phyloP scores from a whole-genome alignment of 257 asterid genomes.

The Coffea canephora region DNA sequence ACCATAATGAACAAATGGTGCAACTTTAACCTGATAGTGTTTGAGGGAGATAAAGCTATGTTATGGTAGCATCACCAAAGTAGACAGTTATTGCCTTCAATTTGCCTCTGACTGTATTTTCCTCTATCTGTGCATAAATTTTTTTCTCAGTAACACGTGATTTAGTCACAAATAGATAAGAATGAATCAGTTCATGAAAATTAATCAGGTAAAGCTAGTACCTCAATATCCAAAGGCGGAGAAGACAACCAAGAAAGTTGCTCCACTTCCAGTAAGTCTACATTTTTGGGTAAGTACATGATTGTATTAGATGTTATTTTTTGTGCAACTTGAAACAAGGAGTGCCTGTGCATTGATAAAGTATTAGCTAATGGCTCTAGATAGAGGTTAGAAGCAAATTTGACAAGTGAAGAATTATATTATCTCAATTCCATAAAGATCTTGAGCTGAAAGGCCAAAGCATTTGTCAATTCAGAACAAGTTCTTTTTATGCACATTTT shows the following conservation, averaged over 20 bases:
- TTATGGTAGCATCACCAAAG: constrained; percentile 43
- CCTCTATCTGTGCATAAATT: constrained; percentile 56
- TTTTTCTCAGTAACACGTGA: background rate
- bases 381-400: too few species aligned
- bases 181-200: background rate
- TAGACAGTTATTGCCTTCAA: constrained; percentile 61
- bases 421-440: too few species aligned
- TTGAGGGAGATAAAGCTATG: constrained; percentile 2
- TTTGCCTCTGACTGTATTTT: constrained; percentile 42
- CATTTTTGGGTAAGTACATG: constrained; percentile 73
- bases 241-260: constrained; percentile 79
- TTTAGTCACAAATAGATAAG: background rate
- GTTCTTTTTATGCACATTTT: too few species aligned
- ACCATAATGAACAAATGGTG: background rate
- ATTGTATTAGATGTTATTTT: constrained; percentile 65
- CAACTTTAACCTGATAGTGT: background rate
- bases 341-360: constrained; percentile 47
- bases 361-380: background rate
- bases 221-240: constrained; percentile 73
- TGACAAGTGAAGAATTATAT: too few species aligned
- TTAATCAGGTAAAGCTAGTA: constrained; percentile 12
- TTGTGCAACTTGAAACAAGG: constrained; percentile 66
- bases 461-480: too few species aligned
- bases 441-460: too few species aligned
- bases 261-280: constrained; percentile 58